phyloP scores from a whole-genome alignment of 257 asterid genomes.

The Solanum neorickii region DNA sequence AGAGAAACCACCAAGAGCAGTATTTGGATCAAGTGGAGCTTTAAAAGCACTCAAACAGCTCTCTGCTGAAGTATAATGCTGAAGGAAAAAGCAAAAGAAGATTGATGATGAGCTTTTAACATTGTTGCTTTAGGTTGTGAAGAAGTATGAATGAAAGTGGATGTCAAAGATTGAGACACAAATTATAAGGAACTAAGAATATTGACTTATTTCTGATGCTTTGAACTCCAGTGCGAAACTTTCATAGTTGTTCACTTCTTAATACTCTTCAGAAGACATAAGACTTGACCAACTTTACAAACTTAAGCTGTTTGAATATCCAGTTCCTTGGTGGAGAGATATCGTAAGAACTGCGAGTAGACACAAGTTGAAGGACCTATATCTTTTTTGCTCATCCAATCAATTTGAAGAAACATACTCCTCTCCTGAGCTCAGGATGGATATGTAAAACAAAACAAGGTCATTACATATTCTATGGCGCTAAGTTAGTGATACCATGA shows the following conservation, averaged over 20 bases:
- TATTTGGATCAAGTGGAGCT: conserved; percentile 97
- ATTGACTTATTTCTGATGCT: neutral
- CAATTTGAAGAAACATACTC: neutral
- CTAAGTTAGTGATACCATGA: neutral
- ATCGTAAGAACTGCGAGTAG: neutral
- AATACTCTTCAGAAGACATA: neutral
- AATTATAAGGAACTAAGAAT: neutral
- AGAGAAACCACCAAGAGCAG: conserved; percentile 93
- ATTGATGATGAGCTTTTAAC: neutral
- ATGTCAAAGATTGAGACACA: neutral
- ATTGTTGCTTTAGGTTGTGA: neutral
- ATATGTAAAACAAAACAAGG: neutral
- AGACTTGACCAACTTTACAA: neutral
- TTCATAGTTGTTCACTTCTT: neutral
- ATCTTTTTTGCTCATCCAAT: neutral
- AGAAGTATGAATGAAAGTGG: neutral
- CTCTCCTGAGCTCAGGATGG: neutral
- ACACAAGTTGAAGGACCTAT: neutral
- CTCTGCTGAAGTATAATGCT: conserved; percentile 91
- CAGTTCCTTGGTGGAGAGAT: neutral
- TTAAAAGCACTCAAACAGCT: conserved; percentile 81
- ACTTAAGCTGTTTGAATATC: neutral
- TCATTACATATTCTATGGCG: neutral
- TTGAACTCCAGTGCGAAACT: neutral
- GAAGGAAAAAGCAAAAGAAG: conserved; percentile 15